phyloP scores from a whole-genome alignment of 768 basidiomycete genomes.

The Holtermanniella nyarrowii region DNA sequence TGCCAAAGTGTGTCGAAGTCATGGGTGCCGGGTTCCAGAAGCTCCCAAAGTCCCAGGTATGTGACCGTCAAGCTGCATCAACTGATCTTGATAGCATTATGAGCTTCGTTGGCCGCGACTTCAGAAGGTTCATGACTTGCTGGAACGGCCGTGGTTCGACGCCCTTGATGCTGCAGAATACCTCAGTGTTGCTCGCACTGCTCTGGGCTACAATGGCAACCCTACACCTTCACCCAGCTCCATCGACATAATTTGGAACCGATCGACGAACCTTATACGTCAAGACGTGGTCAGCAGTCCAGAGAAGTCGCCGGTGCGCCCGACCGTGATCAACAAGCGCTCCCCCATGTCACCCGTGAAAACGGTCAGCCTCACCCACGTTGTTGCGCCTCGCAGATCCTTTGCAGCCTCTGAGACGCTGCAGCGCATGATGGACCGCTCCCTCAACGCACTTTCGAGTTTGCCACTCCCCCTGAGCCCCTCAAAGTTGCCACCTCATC shows the following conservation, averaged over 20 bases:
- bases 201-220: neutral
- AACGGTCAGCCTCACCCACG: neutral
- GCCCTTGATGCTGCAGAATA: slow-evolving; percentile 3
- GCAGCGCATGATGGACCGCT: neutral
- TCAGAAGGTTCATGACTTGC: slow-evolving; percentile 54
- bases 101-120: slow-evolving; percentile 76
- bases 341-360: neutral
- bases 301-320: neutral
- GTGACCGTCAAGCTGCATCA: slow-evolving; percentile 12
- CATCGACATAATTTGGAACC: neutral
- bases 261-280: neutral
- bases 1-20: slow-evolving; percentile 61
- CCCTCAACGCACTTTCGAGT: neutral
- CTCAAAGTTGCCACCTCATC: neutral
- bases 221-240: neutral
- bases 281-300: neutral
- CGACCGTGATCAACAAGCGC: neutral
- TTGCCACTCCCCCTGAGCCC: neutral
- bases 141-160: slow-evolving; percentile 59
- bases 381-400: neutral
- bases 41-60: slow-evolving; percentile 50
- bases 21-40: slow-evolving; percentile 78
- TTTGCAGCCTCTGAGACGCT: neutral
- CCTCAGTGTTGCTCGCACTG: neutral
- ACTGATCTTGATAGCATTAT: slow-evolving; percentile 51